phyloP scores from a whole-genome alignment of 2,329 filamentous ascomycete genomes.

The Boeremia lycopersici region DNA sequence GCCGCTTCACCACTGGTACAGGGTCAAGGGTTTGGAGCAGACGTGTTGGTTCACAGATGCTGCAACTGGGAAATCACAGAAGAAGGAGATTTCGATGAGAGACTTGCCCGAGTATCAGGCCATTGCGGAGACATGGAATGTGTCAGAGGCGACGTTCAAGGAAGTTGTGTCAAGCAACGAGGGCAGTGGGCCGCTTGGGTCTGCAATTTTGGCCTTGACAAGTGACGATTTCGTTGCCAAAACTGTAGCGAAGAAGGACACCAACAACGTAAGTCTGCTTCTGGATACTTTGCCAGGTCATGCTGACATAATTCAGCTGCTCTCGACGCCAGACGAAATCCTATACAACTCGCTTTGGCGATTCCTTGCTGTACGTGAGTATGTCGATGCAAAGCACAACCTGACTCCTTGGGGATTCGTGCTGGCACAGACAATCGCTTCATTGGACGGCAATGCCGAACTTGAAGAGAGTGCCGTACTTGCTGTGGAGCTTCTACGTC shows the following conservation, averaged over 20 bases:
- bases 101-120: constrained; percentile 62
- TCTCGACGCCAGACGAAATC: constrained; percentile 73
- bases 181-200: constrained; percentile 53
- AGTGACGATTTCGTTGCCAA: constrained; percentile 72
- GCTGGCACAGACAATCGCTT: constrained; percentile 70
- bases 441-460: constrained; percentile 62
- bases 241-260: constrained; percentile 66
- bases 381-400: constrained; percentile 77
- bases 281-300: not conserved
- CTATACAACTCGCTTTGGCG: constrained; percentile 80
- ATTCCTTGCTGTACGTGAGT: constrained; percentile 87
- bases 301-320: constrained; percentile 40
- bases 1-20: constrained; percentile 81
- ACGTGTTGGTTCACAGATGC: constrained; percentile 75
- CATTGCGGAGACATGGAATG: constrained; percentile 71
- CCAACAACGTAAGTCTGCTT: constrained; percentile 35
- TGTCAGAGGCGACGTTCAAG: constrained; percentile 65
- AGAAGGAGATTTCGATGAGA: constrained; percentile 66
- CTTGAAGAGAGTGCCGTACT: constrained; percentile 81
- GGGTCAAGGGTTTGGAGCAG: constrained; percentile 77
- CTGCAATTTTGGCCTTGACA: constrained; percentile 64
- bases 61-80: constrained; percentile 39
- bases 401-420: constrained; percentile 82
- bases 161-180: constrained; percentile 40
- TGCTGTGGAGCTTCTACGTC: constrained; percentile 82